Evolutionary conservation across 495 filamentous ascomycete genomes (phyloP).

Genomic region (Podospora bellae-mahoneyi): DNA sequence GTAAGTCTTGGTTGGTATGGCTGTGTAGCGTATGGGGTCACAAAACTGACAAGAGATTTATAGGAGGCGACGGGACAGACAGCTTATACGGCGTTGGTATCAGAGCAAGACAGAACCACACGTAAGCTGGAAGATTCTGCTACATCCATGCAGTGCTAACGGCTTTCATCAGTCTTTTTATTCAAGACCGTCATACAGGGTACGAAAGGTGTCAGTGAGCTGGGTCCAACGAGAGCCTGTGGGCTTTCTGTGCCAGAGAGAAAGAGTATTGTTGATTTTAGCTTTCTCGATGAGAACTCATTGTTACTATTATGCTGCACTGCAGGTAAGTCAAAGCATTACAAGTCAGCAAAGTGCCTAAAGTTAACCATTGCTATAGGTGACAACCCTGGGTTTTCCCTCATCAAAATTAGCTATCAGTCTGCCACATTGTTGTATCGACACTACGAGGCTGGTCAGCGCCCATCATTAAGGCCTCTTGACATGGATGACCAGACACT

Average conservation of each 20-base stretch:
- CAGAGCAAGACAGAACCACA: constrained; percentile 25
- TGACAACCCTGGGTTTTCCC: constrained; percentile 24
- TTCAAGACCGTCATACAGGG: constrained; percentile 40
- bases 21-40: background rate
- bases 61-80: constrained; percentile 34
- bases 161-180: constrained; percentile 41
- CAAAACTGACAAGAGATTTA: constrained; percentile 15
- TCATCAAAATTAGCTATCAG: constrained; percentile 21
- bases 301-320: constrained; percentile 44
- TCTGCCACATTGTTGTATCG: background rate
- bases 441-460: background rate
- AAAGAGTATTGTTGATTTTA: constrained; percentile 44
- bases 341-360: background rate
- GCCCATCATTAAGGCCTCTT: background rate
- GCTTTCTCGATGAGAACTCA: constrained; percentile 44
- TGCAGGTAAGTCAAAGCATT: constrained; percentile 29
- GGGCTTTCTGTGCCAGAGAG: constrained; percentile 40
- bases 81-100: constrained; percentile 35
- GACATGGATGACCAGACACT: constrained; percentile 16
- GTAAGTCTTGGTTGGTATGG: background rate
- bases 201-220: constrained; percentile 43
- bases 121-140: constrained; percentile 31
- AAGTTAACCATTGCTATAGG: background rate
- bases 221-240: constrained; percentile 30
- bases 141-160: constrained; percentile 14